Percentiles rank a stretch among this genome's conserved stretches.
phyloP scores from a whole-genome alignment of 1,284 basidiomycete species.

The Cryptococcus amylolentus region DNA sequence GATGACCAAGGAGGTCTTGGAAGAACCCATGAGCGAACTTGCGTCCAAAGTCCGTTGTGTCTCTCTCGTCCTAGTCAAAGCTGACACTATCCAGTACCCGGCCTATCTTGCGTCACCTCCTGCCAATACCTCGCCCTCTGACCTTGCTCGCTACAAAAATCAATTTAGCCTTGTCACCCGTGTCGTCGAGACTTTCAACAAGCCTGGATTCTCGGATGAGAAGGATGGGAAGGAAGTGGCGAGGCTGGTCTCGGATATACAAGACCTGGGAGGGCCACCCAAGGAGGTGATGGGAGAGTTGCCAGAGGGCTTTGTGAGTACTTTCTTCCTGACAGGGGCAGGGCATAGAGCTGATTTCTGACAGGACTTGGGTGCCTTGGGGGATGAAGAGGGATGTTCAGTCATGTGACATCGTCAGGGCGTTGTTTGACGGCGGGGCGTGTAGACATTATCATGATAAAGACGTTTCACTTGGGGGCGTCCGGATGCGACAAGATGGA shows the following conservation, averaged over 20 bases:
- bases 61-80: not conserved
- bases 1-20: constrained; percentile 88
- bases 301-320: constrained; percentile 66
- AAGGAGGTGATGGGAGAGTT: constrained; percentile 86
- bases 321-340: not conserved
- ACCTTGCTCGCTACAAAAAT: constrained; percentile 65
- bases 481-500: too few species aligned
- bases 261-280: constrained; percentile 74
- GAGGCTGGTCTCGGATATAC: constrained; percentile 41
- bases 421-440: too few species aligned
- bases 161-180: constrained; percentile 65
- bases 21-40: constrained; percentile 88
- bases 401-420: constrained; percentile 28
- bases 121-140: constrained; percentile 58
- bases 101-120: constrained; percentile 62
- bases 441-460: too few species aligned
- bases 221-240: constrained; percentile 51
- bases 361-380: constrained; percentile 42
- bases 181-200: constrained; percentile 73
- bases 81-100: constrained; percentile 63
- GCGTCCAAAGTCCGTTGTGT: constrained; percentile 65
- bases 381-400: constrained; percentile 38
- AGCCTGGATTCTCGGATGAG: constrained; percentile 62
- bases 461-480: too few species aligned
- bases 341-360: constrained; percentile 1